Base-by-base conservation (phyloP, 192 early-diverging fungal species). In the Umbelopsis ramanniana region DNA sequence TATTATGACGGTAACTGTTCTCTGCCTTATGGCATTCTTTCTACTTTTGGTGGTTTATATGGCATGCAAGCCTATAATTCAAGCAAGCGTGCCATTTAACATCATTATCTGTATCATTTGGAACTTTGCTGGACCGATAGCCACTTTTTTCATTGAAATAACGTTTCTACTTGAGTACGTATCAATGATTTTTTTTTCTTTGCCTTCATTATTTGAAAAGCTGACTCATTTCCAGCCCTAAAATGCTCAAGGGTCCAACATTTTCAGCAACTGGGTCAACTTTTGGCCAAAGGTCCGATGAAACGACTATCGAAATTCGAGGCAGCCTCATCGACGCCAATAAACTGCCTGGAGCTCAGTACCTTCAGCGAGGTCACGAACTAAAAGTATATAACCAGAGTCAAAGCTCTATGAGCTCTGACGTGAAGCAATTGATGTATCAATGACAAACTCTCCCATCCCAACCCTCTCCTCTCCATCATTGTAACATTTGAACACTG, bases 251-350 rank as follows among this genome's bases (percentile, higher is more conserved):
- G 33, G 57, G 29, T 19, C 57, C 57, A 19, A 37, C 57, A 33
- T 63, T 63, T 63, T 63, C 57, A 14, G 57, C 57, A 37, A 63
- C 35, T 35, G 57, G 57, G 15, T 63, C 57, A n/a, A 35, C 57
- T 5, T 63, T 63, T 37, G 57, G 57, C 14, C 57, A 63, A 63
- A 63, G 26, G 33, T 38, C 57, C 7, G 57, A 63, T n/a, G 57
- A 63, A 37, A 63, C 29, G 8, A 63, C 57, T 19, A 12, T 63
- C 14, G 57, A 63, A 12, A 37, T 35, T 17, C 24, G 57, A 37
- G 57, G 29, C 2, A 63, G 57, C 19, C n/a, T 37, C 7, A 37
- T 63, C 26, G 19, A 63, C 6, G 11, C 57, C 5, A 50, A 50
- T 63, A 29, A 63, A 37, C 17, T 63, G 5, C 33, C 11, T 37